A percentile compares a stretch with the other conserved stretches of the same genome.
These are phyloP conservation scores for Erodium maritimum DNA, from an alignment of 345 rosid species.

Conservation along the genomic window DNA sequence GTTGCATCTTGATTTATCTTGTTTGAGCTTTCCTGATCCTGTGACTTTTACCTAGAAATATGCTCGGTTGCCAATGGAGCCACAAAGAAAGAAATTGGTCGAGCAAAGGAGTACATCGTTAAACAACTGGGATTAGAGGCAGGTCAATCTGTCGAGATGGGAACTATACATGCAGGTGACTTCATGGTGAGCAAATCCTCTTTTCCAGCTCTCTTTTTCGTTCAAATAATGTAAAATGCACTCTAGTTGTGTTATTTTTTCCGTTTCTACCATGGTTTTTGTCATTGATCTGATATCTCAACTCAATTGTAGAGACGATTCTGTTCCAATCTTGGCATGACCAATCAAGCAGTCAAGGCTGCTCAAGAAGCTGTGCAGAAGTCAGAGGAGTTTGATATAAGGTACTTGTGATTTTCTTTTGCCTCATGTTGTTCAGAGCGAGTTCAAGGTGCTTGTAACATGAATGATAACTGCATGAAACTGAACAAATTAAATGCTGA, in stretches of 20 bases:
- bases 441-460: too few species aligned
- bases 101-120: conserved; percentile 97
- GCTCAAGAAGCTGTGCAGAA: conserved; percentile 92
- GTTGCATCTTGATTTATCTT: conserved; percentile 48
- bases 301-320: conserved; percentile 61
- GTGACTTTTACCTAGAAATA: conserved; percentile 69
- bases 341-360: conserved; percentile 88
- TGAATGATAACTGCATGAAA: too few species aligned
- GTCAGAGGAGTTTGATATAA: conserved; percentile 92
- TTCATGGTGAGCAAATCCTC: conserved; percentile 57
- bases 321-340: conserved; percentile 95
- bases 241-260: too few species aligned
- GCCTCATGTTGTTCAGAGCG: background rate
- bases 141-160: conserved; percentile 91
- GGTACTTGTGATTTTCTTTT: conserved; percentile 29
- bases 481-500: too few species aligned
- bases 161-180: conserved; percentile 96
- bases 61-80: conserved; percentile 99
- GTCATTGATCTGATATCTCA: too few species aligned
- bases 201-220: background rate
- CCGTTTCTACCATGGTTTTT: too few species aligned
- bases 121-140: conserved; percentile 89
- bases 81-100: conserved; percentile 95
- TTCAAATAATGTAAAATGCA: too few species aligned
- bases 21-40: conserved; percentile 50